These are phyloP conservation scores for Fennellomyces sp. DNA, from an alignment of 371 early-diverging fungal genomes.

Conservation along the genomic window DNA sequence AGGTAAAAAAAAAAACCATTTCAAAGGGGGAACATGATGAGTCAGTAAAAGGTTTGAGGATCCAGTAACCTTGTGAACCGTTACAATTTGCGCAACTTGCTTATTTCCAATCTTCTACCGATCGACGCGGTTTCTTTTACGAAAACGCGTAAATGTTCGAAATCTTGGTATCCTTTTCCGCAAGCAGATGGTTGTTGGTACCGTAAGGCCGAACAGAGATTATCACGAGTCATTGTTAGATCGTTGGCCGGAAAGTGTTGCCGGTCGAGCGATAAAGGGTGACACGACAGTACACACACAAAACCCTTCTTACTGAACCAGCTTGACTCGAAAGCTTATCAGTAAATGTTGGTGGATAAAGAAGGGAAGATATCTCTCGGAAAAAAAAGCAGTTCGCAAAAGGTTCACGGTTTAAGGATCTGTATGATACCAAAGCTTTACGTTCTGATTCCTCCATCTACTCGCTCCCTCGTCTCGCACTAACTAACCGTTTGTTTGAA, in stretches of 20 bases:
- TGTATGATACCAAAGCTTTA: no score
- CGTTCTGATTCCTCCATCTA: background rate
- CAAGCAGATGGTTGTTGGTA: slow-evolving; percentile 24
- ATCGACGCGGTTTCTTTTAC: background rate
- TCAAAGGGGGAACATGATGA: slow-evolving; percentile 28
- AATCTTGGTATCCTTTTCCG: slow-evolving; percentile 48
- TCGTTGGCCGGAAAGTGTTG: slow-evolving; percentile 23
- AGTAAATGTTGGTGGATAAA: slow-evolving; percentile 6
- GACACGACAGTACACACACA: slow-evolving; percentile 28
- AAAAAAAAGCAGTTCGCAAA: background rate
- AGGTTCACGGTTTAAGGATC: background rate
- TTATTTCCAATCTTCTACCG: background rate
- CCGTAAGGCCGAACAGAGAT: slow-evolving; percentile 59
- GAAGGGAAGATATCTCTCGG: slow-evolving; percentile 6
- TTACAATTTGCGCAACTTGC: background rate
- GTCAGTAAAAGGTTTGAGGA: slow-evolving; percentile 29
- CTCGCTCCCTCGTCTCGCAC: background rate
- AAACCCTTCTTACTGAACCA: slow-evolving; percentile 32
- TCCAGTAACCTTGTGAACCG: background rate
- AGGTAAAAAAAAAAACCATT: no score
- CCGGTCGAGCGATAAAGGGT: slow-evolving; percentile 46
- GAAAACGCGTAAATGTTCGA: slow-evolving; percentile 29
- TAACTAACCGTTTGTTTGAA: background rate
- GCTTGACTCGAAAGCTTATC: background rate
- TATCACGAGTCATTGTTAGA: slow-evolving; percentile 40